Conservation (phyloP, 73 alveolate genomes). For the Chromera velia region DNA sequence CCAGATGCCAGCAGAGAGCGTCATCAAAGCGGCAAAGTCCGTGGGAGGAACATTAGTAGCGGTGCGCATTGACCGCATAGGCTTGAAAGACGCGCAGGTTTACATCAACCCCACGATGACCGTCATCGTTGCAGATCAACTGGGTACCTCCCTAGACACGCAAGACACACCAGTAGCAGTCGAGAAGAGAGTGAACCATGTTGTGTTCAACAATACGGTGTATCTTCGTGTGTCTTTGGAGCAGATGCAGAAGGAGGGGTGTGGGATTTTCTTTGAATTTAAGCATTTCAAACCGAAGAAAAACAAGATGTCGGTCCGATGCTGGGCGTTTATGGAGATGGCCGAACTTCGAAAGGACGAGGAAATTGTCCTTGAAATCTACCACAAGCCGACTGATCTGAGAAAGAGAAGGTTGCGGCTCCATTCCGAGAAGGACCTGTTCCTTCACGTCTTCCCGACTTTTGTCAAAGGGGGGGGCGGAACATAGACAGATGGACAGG, state of each 20-base stretch:
- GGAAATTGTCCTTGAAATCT: constrained; percentile 32
- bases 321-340: constrained; percentile 46
- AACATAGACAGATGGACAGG: too few species aligned
- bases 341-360: constrained; percentile 33
- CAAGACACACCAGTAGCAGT: not conserved
- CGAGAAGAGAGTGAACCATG: not conserved
- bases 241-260: constrained; percentile 12
- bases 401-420: not conserved
- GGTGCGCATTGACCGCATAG: constrained; percentile 26
- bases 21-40: not conserved
- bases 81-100: constrained; percentile 44
- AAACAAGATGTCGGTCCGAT: constrained; percentile 31
- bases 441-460: constrained; percentile 34
- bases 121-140: constrained; percentile 17
- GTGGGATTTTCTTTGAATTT: constrained; percentile 32
- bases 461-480: too few species aligned
- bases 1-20: too few species aligned
- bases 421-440: not conserved
- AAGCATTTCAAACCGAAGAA: constrained; percentile 44
- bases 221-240: constrained; percentile 23
- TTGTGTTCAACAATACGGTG: not conserved
- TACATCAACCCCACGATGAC: constrained; percentile 36
- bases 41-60: not conserved
- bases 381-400: constrained; percentile 36
- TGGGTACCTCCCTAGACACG: not conserved